Conservation (phyloP, 2,329 filamentous ascomycete species). For the Drechslera avenae region DNA sequence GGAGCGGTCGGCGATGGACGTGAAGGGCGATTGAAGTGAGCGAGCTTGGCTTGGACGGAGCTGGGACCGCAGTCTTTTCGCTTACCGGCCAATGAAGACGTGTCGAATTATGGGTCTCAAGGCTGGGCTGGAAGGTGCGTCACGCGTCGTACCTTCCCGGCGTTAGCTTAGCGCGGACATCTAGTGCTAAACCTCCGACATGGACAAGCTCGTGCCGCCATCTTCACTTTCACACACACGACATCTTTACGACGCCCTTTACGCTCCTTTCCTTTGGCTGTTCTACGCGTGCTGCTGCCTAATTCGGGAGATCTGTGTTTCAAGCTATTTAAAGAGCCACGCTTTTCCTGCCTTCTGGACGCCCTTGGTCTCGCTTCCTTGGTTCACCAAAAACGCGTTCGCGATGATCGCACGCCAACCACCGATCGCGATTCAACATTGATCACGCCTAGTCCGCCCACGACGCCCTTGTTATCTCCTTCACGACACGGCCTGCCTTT, state of each 20-base stretch:
- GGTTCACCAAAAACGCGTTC: slow-evolving; percentile 37
- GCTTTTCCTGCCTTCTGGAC: slow-evolving; percentile 6
- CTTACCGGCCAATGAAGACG: slow-evolving; percentile 33
- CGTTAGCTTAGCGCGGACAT: slow-evolving; percentile 21
- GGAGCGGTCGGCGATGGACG: slow-evolving; percentile 28
- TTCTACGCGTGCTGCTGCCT: slow-evolving; percentile 25
- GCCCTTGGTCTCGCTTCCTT: slow-evolving; percentile 18
- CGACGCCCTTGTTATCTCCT: slow-evolving; percentile 20
- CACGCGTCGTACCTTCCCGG: slow-evolving; percentile 23
- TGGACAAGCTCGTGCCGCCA: slow-evolving; percentile 28
- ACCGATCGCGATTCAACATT: slow-evolving; percentile 39
- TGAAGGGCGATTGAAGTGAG: slow-evolving; percentile 33
- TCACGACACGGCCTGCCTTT: slow-evolving; percentile 25
- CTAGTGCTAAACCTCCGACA: slow-evolving; percentile 18
- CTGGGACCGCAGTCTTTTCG: slow-evolving; percentile 25
- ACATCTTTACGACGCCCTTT: slow-evolving; percentile 15
- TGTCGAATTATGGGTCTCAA: slow-evolving; percentile 9
- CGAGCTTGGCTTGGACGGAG: slow-evolving; percentile 19
- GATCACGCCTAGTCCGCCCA: slow-evolving; percentile 31
- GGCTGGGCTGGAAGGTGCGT: slow-evolving; percentile 21
- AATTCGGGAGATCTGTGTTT: slow-evolving; percentile 2
- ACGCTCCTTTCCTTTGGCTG: slow-evolving; percentile 19
- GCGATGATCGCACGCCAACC: slow-evolving; percentile 46
- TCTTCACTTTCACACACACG: slow-evolving; percentile 16
- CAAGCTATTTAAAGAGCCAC: slow-evolving; percentile 4